These are phyloP conservation scores for Venturiaceae sp. DNA, from an alignment of 2,329 filamentous ascomycete species.

Conservation along the genomic window DNA sequence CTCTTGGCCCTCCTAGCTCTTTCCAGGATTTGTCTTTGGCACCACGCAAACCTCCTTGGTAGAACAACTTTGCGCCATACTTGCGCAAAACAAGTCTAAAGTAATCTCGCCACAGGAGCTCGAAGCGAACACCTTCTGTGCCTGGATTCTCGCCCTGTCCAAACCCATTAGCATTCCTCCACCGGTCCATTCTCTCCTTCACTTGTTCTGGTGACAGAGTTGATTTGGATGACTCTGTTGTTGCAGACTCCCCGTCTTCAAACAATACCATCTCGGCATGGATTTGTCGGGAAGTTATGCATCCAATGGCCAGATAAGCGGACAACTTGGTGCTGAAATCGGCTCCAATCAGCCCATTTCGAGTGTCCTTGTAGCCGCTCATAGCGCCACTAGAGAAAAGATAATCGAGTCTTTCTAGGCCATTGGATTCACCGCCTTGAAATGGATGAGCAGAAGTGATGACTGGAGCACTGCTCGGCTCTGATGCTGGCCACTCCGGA, in stretches of 20 bases:
- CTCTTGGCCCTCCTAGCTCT: slow-evolving; percentile 36
- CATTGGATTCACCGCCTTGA: slow-evolving; percentile 55
- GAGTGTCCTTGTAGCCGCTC: slow-evolving; percentile 56
- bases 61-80: slow-evolving; percentile 56
- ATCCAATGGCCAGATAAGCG: slow-evolving; percentile 62
- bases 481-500: slow-evolving; percentile 37
- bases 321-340: slow-evolving; percentile 72
- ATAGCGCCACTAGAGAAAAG: slow-evolving; percentile 53
- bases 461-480: background rate
- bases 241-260: slow-evolving; percentile 48
- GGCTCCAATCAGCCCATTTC: slow-evolving; percentile 59
- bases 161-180: slow-evolving; percentile 40
- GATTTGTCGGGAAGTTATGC: slow-evolving; percentile 62
- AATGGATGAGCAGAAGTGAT: slow-evolving; percentile 55
- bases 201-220: background rate
- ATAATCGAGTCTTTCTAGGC: slow-evolving; percentile 47
- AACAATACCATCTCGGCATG: slow-evolving; percentile 58
- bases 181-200: background rate
- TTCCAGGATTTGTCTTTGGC: slow-evolving; percentile 22
- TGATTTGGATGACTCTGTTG: background rate
- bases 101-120: slow-evolving; percentile 72
- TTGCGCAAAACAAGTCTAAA: slow-evolving; percentile 69
- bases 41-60: slow-evolving; percentile 52
- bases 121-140: slow-evolving; percentile 59
- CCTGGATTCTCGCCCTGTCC: slow-evolving; percentile 64